Base-by-base conservation (phyloP, 2,329 filamentous ascomycete genomes). In the Epichloe sibirici region DNA sequence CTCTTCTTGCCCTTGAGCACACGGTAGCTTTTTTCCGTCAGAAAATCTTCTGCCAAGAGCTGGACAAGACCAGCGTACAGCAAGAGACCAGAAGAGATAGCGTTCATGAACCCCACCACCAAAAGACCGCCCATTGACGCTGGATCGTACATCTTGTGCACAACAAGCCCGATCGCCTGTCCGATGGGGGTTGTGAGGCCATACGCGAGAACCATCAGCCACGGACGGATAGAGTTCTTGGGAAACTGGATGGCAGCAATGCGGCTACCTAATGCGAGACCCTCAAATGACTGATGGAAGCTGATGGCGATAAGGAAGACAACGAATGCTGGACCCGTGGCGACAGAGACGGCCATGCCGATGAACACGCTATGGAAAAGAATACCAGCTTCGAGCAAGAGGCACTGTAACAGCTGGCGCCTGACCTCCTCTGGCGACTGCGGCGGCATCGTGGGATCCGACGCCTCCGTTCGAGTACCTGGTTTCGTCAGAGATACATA, bases 211-310 rank as follows among this genome's bases (percentile, higher is more conserved):
- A 87, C 85, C 85, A 90, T 89, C 8, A 89, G 74, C 85, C 85
- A 94, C 0, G 93, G 91, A 47, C 86, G 86, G 2, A 79, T 70
- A 0, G 87, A 91, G 3, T 77, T 77, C 21, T 77, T 77, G 0
- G 86, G 80, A 62, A 96, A 95, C 65, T 85, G 82, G 31, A 95
- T 81, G 9, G 86, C 85, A 0, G 88, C 86, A 60, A 95, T 95
- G 53, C 89, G 85, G 44, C 86, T 86, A 6, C 89, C 89, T 4
- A 95, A 78, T 0, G 89, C 89, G 13, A 95, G 81, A 2, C 89
- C 89, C 70, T 95, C 89, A 58, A 95, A 95, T 1, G 86, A 89
- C 70, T 95, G 86, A 63, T 93, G 88, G 67, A 91, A 90, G 57
- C 80, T 82, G 56, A 93, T 90, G 48, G 88, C 88, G 34, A 90